Base-by-base conservation (phyloP, 2,329 filamentous ascomycete species). In the Xylaria sp. region DNA sequence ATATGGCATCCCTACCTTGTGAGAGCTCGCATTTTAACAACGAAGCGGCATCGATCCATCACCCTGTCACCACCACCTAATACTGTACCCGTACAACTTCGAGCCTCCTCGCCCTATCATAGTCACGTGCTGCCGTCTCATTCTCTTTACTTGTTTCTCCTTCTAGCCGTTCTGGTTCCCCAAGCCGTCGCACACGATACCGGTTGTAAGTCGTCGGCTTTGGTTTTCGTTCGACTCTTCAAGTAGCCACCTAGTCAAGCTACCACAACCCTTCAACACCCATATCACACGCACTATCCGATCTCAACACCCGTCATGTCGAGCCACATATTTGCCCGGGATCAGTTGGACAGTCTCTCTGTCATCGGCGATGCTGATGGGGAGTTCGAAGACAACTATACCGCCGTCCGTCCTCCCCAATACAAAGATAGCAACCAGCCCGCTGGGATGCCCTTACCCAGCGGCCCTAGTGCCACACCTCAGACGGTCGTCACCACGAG, bases 341-440 rank as follows among this genome's bases (percentile, higher is more conserved):
- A 42, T 9, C 49, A 42, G 20, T 27, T 10, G 6, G 27, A 49
- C 7, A 5, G 42, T 7, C 6, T 36, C 7, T 42, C 56, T 27
- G 7, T 3, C 17, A 33, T 25, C 5, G n/a, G 38, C 39, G 2
- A 38, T 4, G 3, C 17, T 2, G 15, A 10, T 4, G 58, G 25
- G 11, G 39, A 29, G 3, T 49, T 31, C 22, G 31, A 67, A 39
- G 54, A 56, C 20, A 50, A 20, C 51, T 64, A 51, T 20, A 61
- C 61, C 15, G n/a, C 56, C 17, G 11, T 7, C 9, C 50, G 61
- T 31, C 65, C 61, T 20, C 55, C 55, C 9, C 61, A 64, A 39
- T 61, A 56, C 20, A 61, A 64, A 6, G 15, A 44, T 20, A 51
- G 20, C 42, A 57, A 60, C 27, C 29, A 51, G 20, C 29, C 42